These are phyloP conservation scores for Cladosporium sphaerospermum DNA, from an alignment of 2,329 filamentous ascomycete genomes.

Conservation along the genomic window DNA sequence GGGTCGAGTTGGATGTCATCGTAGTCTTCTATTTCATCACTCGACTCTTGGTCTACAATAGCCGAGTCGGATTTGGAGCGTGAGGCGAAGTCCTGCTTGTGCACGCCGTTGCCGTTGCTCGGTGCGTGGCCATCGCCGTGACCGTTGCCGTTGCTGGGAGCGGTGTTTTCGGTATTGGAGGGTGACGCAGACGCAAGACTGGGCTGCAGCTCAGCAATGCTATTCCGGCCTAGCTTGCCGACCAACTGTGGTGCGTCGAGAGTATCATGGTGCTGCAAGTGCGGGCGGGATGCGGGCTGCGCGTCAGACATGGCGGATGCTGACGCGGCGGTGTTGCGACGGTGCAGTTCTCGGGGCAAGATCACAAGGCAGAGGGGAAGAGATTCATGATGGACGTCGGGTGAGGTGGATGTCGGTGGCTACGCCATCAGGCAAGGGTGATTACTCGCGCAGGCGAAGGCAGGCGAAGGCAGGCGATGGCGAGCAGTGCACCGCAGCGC, in stretches of 20 bases:
- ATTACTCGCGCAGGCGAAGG: no score
- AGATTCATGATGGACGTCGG: no score
- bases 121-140: conserved; percentile 39
- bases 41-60: conserved; percentile 13
- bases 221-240: conserved; percentile 5
- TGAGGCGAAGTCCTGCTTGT: conserved; percentile 4
- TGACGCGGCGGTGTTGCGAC: no score
- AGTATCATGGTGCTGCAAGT: conserved; percentile 17
- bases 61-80: conserved; percentile 8
- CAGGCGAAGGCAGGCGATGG: no score
- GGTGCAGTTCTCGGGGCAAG: no score
- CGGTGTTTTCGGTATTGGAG: conserved; percentile 34
- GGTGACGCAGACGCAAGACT: background rate
- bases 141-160: conserved; percentile 56
- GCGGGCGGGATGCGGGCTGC: conserved; percentile 13
- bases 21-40: conserved; percentile 38
- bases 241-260: conserved; percentile 18
- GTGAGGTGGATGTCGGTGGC: no score
- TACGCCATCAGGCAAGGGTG: no score
- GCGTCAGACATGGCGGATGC: conserved; percentile 1
- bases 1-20: conserved; percentile 33
- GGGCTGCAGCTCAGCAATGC: conserved; percentile 6
- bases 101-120: conserved; percentile 10
- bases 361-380: no score
- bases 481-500: no score